Evolutionary conservation across 2,329 filamentous ascomycete genomes (phyloP).

Genomic region (Thermothelomyces thermophilus): DNA sequence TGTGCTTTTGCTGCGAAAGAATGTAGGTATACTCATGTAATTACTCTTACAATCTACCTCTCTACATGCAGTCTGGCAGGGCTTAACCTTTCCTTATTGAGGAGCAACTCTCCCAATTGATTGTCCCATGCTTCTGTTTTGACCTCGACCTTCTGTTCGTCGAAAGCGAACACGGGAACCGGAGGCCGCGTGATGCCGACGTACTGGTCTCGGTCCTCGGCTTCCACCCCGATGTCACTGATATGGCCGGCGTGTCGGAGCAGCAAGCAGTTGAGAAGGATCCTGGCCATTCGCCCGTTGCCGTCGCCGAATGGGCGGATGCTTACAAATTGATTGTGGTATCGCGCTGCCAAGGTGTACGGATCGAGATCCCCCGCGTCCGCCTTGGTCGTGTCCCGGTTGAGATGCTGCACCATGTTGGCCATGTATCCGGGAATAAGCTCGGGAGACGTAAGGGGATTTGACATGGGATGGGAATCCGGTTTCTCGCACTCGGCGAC

Average conservation of each 20-base stretch:
- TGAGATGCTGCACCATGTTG: background rate
- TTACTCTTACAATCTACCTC: too few relatives aligned
- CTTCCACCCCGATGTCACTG: background rate
- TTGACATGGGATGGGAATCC: background rate
- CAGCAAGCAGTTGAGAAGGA: background rate
- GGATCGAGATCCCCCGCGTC: background rate
- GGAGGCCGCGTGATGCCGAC: background rate
- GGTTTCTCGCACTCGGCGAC: background rate
- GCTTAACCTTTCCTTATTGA: too few relatives aligned
- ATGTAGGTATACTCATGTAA: too few relatives aligned
- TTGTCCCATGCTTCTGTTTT: too few relatives aligned
- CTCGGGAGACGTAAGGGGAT: background rate
- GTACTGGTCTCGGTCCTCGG: background rate
- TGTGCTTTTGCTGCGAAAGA: too few relatives aligned
- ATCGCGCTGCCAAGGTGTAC: background rate
- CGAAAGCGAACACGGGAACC: background rate
- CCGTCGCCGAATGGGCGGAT: slow-evolving; percentile 2
- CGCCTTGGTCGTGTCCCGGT: background rate
- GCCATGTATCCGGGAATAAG: background rate
- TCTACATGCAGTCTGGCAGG: too few relatives aligned
- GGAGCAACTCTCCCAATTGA: too few relatives aligned
- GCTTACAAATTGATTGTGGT: background rate
- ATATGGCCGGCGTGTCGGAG: background rate
- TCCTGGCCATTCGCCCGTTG: background rate
- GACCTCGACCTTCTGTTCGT: too few relatives aligned